Conservation (phyloP, 1,284 basidiomycete species). For the Ceratobasidium sp. region DNA sequence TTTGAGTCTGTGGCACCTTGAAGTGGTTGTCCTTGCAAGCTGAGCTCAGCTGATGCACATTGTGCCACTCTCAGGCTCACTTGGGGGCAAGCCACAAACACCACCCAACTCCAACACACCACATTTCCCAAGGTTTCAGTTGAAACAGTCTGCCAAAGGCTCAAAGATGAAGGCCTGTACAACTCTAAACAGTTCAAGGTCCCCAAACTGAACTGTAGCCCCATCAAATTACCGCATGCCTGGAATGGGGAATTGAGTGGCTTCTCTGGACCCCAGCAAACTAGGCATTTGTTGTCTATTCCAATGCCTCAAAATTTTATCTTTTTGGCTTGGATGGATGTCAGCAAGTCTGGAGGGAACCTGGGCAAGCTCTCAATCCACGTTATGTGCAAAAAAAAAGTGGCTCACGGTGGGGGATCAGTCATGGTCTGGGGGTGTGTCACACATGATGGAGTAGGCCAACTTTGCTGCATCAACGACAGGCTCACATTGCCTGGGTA, state of each 20-base stretch:
- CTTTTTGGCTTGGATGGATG: conserved; percentile 17
- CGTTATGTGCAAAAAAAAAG: conserved; percentile 21
- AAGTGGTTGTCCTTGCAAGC: conserved; percentile 1
- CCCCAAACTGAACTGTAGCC: background rate
- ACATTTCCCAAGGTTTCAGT: conserved; percentile 13
- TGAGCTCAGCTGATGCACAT: conserved; percentile 8
- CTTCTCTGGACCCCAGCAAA: background rate
- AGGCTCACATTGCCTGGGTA: conserved; percentile 32
- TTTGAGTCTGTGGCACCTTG: background rate
- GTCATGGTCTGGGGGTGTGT: conserved; percentile 43
- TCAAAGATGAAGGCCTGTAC: background rate
- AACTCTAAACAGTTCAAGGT: background rate
- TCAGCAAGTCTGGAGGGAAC: background rate
- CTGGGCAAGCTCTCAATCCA: conserved; percentile 15
- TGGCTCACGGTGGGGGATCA: conserved; percentile 39
- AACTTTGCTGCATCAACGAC: conserved; percentile 36
- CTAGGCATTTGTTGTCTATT: conserved; percentile 8
- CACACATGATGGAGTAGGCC: conserved; percentile 23
- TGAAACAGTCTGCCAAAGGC: conserved; percentile 1
- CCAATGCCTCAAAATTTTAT: conserved; percentile 2
- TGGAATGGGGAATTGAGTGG: background rate
- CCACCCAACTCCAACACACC: background rate
- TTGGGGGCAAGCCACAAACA: background rate
- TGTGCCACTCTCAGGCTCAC: background rate
- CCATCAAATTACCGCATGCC: background rate